These are phyloP conservation scores for Apiospora arundinis DNA, from an alignment of 2,329 filamentous ascomycete species.

Conservation along the genomic window DNA sequence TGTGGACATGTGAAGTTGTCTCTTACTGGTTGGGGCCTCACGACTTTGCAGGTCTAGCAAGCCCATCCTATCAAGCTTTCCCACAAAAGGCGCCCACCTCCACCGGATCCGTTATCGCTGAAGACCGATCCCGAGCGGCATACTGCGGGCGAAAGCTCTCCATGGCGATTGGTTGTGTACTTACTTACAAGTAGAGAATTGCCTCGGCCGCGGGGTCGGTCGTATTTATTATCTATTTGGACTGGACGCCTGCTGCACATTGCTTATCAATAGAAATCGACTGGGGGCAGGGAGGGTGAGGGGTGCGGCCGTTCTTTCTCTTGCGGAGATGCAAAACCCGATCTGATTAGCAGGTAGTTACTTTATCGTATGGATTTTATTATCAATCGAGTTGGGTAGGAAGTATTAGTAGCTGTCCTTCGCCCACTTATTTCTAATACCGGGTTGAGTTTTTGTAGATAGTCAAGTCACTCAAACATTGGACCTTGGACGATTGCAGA, in stretches of 20 bases:
- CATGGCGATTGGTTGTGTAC: neutral
- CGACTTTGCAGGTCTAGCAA: neutral
- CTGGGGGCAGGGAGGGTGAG: neutral
- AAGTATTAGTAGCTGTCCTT: neutral
- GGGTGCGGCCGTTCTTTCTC: neutral
- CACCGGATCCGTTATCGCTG: slow-evolving; percentile 8
- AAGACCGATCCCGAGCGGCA: slow-evolving; percentile 7
- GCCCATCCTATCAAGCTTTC: neutral
- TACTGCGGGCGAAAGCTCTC: neutral
- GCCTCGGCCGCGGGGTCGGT: slow-evolving; percentile 3
- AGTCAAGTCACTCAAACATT: neutral
- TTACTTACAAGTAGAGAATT: neutral
- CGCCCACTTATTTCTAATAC: neutral
- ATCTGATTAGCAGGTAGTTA: neutral
- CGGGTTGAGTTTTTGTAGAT: neutral
- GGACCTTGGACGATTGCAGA: neutral
- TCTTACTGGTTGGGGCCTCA: neutral
- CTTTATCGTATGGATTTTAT: neutral
- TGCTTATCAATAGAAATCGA: neutral
- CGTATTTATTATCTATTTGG: neutral
- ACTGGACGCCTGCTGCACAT: neutral
- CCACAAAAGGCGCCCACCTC: neutral
- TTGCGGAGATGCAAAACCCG: slow-evolving; percentile 11
- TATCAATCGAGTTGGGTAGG: neutral
- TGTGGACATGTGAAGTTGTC: neutral